Base-by-base conservation (phyloP, 371 early-diverging fungal genomes). In the Rhizomucor miehei region DNA sequence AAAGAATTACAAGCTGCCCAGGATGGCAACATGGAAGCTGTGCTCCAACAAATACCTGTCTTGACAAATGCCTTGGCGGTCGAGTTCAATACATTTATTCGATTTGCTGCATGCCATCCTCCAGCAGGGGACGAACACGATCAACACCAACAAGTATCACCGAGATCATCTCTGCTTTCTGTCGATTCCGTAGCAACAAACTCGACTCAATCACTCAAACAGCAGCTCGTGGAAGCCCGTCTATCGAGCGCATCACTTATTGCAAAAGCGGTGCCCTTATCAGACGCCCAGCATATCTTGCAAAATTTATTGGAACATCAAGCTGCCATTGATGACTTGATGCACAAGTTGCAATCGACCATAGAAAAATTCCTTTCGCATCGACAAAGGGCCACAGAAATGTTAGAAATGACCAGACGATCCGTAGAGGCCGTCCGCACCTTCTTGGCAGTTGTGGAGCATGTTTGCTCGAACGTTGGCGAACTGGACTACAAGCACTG, bases 341-440 rank as follows among this genome's bases (percentile, higher is more conserved):
- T 71, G 48, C 29, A 29, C 13, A 38, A 35, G 12, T 43, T 75
- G 1, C 13, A 63, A 8, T 25, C 56, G 1, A 63, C 67, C 13
- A 44, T 75, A 11, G 69, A 68, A 45, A 49, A 45, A 16, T 75
- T 63, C 24, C 45, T 75, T 14, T 44, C 36, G 3, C 35, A 57
- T 25, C 52, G 62, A 36, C 65, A 65, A 9, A 49, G 60, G 1
- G 71, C 66, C 6, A 69, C 65, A 6, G 69, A 74, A 17, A 64
- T 74, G 62, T 46, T 72, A 9, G 79, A 78, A 35, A 72, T 62
- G 10, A 72, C 78, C 6, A 60, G 74, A 9, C 69, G 72, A 50
- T 67, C 65, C 11, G 70, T 77, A 0, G 75, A 74, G 17, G 59
- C 75, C 10, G 68, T 74, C 10, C 68, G 70, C 14, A 63, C 56